Percentiles rank a stretch among this genome's conserved stretches.
Evolutionary conservation across 1,139 yeast species (phyloP).

Genomic region (Taphrina wiesneri): DNA sequence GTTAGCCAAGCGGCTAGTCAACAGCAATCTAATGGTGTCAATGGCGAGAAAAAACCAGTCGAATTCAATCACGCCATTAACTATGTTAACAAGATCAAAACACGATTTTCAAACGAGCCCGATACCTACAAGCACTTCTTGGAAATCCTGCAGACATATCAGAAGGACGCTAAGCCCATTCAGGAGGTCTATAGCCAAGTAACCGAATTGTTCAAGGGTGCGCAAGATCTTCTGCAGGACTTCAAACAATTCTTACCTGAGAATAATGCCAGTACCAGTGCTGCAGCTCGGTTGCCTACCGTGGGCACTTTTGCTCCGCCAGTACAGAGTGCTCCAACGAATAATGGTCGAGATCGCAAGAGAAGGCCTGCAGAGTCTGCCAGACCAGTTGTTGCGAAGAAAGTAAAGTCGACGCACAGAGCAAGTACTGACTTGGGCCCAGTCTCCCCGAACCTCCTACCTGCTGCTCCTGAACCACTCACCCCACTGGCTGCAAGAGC

Average conservation of each 20-base stretch:
- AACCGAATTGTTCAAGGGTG: constrained; percentile 80
- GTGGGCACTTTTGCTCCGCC: constrained; percentile 93
- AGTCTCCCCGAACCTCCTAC: constrained; percentile 69
- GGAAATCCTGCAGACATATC: constrained; percentile 93
- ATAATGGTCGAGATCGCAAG: constrained; percentile 19
- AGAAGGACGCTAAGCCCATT: constrained; percentile 91
- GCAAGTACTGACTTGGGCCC: constrained; percentile 19
- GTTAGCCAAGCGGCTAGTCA: constrained; percentile 24
- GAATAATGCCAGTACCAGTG: constrained; percentile 45
- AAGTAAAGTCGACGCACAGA: constrained; percentile 37
- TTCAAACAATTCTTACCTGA: constrained; percentile 95
- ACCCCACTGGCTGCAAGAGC: constrained; percentile 55
- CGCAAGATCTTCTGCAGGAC: constrained; percentile 92
- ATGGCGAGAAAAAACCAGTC: constrained; percentile 57
- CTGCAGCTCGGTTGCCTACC: constrained; percentile 63
- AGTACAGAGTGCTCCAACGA: constrained; percentile 42
- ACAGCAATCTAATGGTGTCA: constrained; percentile 23
- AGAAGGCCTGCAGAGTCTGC: constrained; percentile 18
- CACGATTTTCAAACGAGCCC: constrained; percentile 89
- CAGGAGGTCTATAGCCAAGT: constrained; percentile 94
- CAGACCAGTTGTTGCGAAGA: constrained; percentile 37
- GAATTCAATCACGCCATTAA: constrained; percentile 97
- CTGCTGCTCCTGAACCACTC: constrained; percentile 83
- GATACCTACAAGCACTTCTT: constrained; percentile 91
- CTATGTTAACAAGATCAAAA: constrained; percentile 92